Evolutionary conservation across 1,284 basidiomycete genomes (phyloP), one percentile per base, ranked within the genome.

Genomic region (Pascua guehoae): DNA sequence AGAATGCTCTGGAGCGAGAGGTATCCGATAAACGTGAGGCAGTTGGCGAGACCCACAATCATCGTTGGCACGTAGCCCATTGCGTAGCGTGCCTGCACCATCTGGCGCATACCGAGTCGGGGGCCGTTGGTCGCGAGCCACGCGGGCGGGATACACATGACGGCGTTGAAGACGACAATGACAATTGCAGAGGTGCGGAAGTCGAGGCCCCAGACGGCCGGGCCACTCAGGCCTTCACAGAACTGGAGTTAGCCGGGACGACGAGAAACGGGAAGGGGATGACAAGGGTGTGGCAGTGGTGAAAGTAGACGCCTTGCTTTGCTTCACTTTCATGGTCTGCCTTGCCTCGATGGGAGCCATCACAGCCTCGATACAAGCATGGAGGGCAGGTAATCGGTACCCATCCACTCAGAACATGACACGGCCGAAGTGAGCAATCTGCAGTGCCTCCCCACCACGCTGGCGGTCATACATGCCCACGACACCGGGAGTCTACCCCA

Each of bases 61-160:
- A 87, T 82, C 47, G 85, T 82, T 2, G 85, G 85, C 64, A 82
- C 86, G 69, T 84, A 89, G 56, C 88, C 89, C 69, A 91, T 89
- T 41, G 84, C 86, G 73, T 86, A 88, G 24, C 88, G 80, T 8
- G 90, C 85, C 58, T 86, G 83, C 17, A 89, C 84, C 88, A 93
- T 91, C 66, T 92, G 90, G n/a, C 91, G 82, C 78, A 93, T 83
- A 10, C 91, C 91, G 0, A 88, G 79, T 71, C 85, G 86, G 0
- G 89, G 87, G n/a, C 91, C 91, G 84, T 88, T 91, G 42, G 87
- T 89, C 12, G 86, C 81, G 51, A 74, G 70, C 48, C 69, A 76
- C 0, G 71, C 72, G 11, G 71, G 66, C 8, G 71, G 68, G 18
- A 59, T 45, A 18, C 66, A 68, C 40, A 65, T 66, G 41, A 65